Percentiles rank a stretch among this genome's conserved stretches.
Conservation (phyloP, 2,329 filamentous ascomycete genomes). For the Beauveria sp. region DNA sequence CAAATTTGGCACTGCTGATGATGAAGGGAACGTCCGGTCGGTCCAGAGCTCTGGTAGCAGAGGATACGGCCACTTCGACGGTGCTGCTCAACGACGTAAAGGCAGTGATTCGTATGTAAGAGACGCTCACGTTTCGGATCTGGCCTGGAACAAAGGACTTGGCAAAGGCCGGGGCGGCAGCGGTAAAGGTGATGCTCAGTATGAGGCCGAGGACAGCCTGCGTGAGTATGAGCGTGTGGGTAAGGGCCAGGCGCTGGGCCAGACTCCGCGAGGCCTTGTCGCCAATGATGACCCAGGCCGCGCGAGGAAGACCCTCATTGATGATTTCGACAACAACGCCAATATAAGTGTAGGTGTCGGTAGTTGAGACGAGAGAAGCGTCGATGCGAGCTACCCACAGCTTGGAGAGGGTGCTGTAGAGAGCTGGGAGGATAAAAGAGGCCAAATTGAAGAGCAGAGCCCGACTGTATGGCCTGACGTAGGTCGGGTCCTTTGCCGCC, state of each 20-base stretch:
- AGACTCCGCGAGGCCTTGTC: slow-evolving; percentile 48
- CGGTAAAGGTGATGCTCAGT: slow-evolving; percentile 52
- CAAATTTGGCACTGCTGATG: slow-evolving; percentile 56
- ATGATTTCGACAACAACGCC: slow-evolving; percentile 58
- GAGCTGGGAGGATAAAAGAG: slow-evolving; percentile 56
- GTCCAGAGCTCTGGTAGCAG: slow-evolving; percentile 57
- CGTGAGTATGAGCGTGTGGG: slow-evolving; percentile 55
- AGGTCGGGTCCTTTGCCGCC: slow-evolving; percentile 13
- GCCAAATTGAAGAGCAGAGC: slow-evolving; percentile 55
- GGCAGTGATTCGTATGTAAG: slow-evolving; percentile 56
- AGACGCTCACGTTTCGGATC: slow-evolving; percentile 47
- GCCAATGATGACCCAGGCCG: slow-evolving; percentile 61
- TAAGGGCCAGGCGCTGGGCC: slow-evolving; percentile 45
- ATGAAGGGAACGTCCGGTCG: slow-evolving; percentile 61
- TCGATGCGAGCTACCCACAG: slow-evolving; percentile 65
- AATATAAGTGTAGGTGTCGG: slow-evolving; percentile 58
- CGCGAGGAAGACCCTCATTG: slow-evolving; percentile 64
- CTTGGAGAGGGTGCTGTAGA: slow-evolving; percentile 61
- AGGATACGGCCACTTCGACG: slow-evolving; percentile 54
- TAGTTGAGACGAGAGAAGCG: slow-evolving; percentile 33
- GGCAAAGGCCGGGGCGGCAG: slow-evolving; percentile 46
- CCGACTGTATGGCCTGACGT: slow-evolving; percentile 24
- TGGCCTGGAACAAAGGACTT: slow-evolving; percentile 54
- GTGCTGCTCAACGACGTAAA: slow-evolving; percentile 56
- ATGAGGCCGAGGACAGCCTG: slow-evolving; percentile 50